phyloP scores from a whole-genome alignment of 441 rosid genomes.

The Codiaeum variegatum region DNA sequence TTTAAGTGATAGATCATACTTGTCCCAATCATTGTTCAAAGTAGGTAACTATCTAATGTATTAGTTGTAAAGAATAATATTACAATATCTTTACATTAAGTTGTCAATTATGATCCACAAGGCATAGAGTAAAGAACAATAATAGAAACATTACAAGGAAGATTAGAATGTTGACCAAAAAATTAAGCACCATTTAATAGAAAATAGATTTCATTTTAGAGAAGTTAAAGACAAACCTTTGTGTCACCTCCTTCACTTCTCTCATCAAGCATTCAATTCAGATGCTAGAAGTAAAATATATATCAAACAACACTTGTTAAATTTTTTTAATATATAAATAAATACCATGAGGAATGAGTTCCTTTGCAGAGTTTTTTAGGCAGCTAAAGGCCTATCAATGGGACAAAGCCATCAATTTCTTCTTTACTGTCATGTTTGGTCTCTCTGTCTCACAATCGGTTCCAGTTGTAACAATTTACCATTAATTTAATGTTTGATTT shows the following conservation, averaged over 20 bases:
- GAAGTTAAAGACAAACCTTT: slow-evolving; percentile 39
- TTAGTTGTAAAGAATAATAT: neutral
- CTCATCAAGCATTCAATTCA: slow-evolving; percentile 65
- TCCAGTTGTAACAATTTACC: no score
- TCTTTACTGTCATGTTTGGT: slow-evolving; percentile 53
- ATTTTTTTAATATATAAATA: neutral
- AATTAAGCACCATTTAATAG: neutral
- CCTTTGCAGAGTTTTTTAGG: slow-evolving; percentile 78
- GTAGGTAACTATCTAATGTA: neutral
- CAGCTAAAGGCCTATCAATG: slow-evolving; percentile 85
- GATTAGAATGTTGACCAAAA: neutral
- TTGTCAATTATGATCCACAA: neutral
- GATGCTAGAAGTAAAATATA: neutral
- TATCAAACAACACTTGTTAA: neutral
- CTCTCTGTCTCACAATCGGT: slow-evolving; percentile 83
- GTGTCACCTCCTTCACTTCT: slow-evolving; percentile 90
- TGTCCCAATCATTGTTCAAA: neutral
- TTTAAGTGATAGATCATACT: neutral
- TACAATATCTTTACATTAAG: neutral
- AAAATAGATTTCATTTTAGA: neutral
- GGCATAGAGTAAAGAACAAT: neutral
- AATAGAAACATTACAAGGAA: neutral
- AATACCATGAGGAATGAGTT: slow-evolving; percentile 74
- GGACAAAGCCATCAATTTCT: slow-evolving; percentile 58
- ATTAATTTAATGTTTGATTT: no score